Evolutionary conservation across 2,329 filamentous ascomycete species (phyloP).

Genomic region (Tolypocladium endophyticum): DNA sequence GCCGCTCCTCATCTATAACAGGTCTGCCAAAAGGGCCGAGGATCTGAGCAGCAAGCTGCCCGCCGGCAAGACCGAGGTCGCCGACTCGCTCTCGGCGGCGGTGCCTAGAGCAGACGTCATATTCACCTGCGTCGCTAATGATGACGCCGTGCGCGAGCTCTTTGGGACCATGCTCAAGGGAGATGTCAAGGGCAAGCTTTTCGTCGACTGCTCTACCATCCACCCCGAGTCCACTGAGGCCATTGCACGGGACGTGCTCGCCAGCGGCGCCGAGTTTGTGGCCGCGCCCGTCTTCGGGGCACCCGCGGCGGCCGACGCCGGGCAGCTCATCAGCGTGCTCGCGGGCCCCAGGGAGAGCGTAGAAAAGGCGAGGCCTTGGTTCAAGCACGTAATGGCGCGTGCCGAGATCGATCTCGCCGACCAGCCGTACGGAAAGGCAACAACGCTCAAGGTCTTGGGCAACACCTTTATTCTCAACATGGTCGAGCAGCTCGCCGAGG

Average conservation of each 20-base stretch:
- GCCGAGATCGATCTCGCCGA: constrained; percentile 60
- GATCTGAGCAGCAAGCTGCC: constrained; percentile 53
- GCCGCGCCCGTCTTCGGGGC: constrained; percentile 62
- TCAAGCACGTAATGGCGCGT: constrained; percentile 47
- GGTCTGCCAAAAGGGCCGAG: constrained; percentile 54
- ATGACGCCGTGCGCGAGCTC: constrained; percentile 57
- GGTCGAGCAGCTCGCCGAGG: constrained; percentile 69
- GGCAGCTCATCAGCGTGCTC: constrained; percentile 61
- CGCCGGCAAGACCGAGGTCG: constrained; percentile 51
- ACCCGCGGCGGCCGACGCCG: constrained; percentile 58
- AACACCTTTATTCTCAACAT: constrained; percentile 82
- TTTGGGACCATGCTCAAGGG: constrained; percentile 43
- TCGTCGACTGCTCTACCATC: constrained; percentile 82
- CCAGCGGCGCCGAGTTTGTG: constrained; percentile 61
- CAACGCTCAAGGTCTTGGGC: constrained; percentile 69
- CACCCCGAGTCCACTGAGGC: constrained; percentile 70
- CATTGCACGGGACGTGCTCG: constrained; percentile 46
- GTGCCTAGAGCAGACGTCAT: constrained; percentile 64
- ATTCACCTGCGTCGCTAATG: constrained; percentile 73
- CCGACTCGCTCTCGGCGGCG: constrained; percentile 53
- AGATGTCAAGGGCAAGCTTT: constrained; percentile 59
- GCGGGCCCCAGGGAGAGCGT: constrained; percentile 54
- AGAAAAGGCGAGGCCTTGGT: constrained; percentile 36
- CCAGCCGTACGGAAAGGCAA: constrained; percentile 57
- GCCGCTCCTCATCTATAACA: constrained; percentile 73